phyloP scores from a whole-genome alignment of 2,329 filamentous ascomycete species.

The Penicillium sp. region DNA sequence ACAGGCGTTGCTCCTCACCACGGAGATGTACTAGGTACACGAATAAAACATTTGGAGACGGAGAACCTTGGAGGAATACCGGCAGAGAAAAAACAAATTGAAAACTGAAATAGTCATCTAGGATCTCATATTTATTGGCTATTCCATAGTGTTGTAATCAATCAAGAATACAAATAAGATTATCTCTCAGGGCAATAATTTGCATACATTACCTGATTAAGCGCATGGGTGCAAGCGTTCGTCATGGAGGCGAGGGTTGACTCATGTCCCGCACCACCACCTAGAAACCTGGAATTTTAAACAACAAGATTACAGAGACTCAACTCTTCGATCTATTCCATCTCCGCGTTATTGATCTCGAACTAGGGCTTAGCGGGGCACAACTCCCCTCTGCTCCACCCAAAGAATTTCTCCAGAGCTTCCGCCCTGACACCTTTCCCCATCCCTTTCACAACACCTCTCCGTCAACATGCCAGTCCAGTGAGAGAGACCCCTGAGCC shows the following conservation, averaged over 20 bases:
- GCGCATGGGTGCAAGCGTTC: neutral
- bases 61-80: neutral
- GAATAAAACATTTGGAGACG: neutral
- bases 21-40: too few relatives aligned
- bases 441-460: slow-evolving; percentile 16
- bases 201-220: neutral
- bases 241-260: slow-evolving; percentile 9
- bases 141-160: too few relatives aligned
- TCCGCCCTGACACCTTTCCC: slow-evolving; percentile 20
- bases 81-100: too few relatives aligned
- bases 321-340: neutral
- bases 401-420: slow-evolving; percentile 31
- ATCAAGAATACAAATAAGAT: neutral
- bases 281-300: neutral
- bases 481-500: slow-evolving; percentile 29
- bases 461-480: slow-evolving; percentile 36
- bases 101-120: neutral
- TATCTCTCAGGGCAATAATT: neutral
- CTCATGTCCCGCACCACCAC: neutral
- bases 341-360: slow-evolving; percentile 7
- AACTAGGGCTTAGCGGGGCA: slow-evolving; percentile 29
- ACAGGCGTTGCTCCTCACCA: too few relatives aligned
- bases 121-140: too few relatives aligned
- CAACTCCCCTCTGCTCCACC: slow-evolving; percentile 25
- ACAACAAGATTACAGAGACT: neutral